phyloP scores from a whole-genome alignment of 2,329 filamentous ascomycete genomes.

The Ceratocystiopsis sp. region DNA sequence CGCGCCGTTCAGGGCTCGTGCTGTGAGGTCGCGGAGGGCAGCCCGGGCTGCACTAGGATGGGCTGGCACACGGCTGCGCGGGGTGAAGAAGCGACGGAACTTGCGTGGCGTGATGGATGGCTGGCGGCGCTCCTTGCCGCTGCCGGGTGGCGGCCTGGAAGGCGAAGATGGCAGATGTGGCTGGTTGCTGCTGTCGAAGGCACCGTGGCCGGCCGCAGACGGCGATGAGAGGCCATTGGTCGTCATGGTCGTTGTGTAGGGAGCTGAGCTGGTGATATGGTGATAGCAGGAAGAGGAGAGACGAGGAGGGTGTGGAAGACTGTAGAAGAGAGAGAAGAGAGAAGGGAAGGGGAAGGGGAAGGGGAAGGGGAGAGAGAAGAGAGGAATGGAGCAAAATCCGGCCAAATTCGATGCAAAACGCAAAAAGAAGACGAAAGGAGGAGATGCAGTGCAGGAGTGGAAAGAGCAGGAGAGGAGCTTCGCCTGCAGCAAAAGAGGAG shows the following conservation, averaged over 20 bases:
- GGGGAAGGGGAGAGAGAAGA: no score
- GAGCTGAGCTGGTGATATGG: no score
- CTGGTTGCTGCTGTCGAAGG: background rate
- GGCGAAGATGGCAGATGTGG: slow-evolving; percentile 11
- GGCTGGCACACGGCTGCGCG: slow-evolving; percentile 23
- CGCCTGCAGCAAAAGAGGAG: no score
- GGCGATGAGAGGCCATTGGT: slow-evolving; percentile 5
- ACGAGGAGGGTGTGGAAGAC: no score
- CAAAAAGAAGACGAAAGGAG: background rate
- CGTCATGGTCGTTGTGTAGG: slow-evolving; percentile 6
- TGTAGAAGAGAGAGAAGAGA: background rate
- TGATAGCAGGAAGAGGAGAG: no score
- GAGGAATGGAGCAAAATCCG: background rate
- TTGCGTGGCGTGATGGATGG: slow-evolving; percentile 37
- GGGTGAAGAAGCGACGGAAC: slow-evolving; percentile 36
- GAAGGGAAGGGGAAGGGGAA: background rate
- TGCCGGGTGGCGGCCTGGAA: slow-evolving; percentile 2
- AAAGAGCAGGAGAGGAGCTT: no score
- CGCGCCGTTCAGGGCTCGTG: slow-evolving; percentile 18
- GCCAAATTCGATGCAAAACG: background rate
- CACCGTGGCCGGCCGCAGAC: slow-evolving; percentile 1
- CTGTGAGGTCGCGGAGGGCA: slow-evolving; percentile 24
- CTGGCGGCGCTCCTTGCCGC: slow-evolving; percentile 28
- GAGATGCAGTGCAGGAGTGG: no score
- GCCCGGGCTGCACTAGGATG: slow-evolving; percentile 21